Evolutionary conservation across 202 grass and related monocot species (phyloP), one percentile per base, ranked within the genome.

Genomic region (Digitaria exilis): DNA sequence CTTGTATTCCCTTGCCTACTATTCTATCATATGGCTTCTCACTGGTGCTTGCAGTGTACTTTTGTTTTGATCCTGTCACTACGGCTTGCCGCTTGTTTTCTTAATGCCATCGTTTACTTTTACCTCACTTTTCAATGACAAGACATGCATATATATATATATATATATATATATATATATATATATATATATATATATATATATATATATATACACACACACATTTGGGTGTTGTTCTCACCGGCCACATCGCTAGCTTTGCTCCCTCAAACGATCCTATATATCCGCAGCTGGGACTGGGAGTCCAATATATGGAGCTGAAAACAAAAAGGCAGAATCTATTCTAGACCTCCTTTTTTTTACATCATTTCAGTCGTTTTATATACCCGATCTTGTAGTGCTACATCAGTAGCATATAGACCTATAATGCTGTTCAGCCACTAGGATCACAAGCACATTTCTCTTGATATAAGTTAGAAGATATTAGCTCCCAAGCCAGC

Each of bases 141-240:
- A 71, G 79, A 87, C 85, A 43, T 82, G 46, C n/a, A n/a, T n/a
- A 51, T 68, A 39, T 76, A 42, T n/a, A n/a, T n/a, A n/a, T n/a
- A n/a, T n/a, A n/a, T n/a, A n/a, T n/a, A n/a, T n/a, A n/a, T n/a
- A n/a, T n/a, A n/a, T n/a, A n/a, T n/a, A n/a, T n/a, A n/a, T n/a
- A n/a, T n/a, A n/a, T n/a, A n/a, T n/a, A n/a, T 76, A 82, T 18
- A 35, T 56, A 65, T 17, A 60, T 1, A 4, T 64, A 39, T 52
- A 16, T 64, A 79, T 85, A 41, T 39, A 48, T 55, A 84, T 71
- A 44, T n/a, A n/a, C n/a, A n/a, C n/a, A n/a, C n/a, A n/a, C n/a
- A n/a, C 71, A 56, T 21, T 15, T 41, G 17, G 69, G 1, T 13
- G 6, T 69, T 76, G 71, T 4, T 59, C 60, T 86, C 76, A 32